Evolutionary conservation across 2,329 filamentous ascomycete species (phyloP), one percentile per base, ranked within the genome.

Genomic region (Colletotrichum trifolii): DNA sequence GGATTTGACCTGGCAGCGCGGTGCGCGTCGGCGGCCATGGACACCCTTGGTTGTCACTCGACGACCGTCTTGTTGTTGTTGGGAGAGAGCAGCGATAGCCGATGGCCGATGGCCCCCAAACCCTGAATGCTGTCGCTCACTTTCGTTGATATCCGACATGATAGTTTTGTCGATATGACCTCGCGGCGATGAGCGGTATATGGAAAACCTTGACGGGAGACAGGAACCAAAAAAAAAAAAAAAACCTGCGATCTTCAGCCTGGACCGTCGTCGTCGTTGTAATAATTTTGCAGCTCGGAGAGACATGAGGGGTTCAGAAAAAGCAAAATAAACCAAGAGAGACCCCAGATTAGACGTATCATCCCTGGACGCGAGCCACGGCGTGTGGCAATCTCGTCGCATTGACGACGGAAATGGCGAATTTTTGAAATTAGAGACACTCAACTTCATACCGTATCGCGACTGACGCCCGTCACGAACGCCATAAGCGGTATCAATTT

Each of bases 371-470:
- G 15, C 39, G 9, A 13, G 54, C 57, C 57, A 55, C 33, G 25
- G 25, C 25, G 40, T 61, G 55, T 45, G 57, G 62, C n/a, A 65
- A 65, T 65, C 62, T 65, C 57, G 17, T 65, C 62, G 62, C 50
- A 47, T 61, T 64, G 50, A 61, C 61, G 52, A 12, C 17, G 54
- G 54, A 10, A 13, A 25, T 47, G 45, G 50, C 56, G 38, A 49
- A 40, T 55, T 60, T 55, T 55, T 60, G 54, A 43, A 54, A 49
- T 39, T 42, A 15, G 17, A 49, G 25, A 4, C 25, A 25, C 25
- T 25, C 25, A 25, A 25, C 25, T 5, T 25, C 25, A 25, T 25
- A 5, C 13, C 0, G 13, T 38, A 45, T 36, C 36, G 45, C 54
- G 34, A 42, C 15, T 11, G 40, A 35, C 54, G 54, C 54, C 45